Base-by-base conservation (phyloP, 768 basidiomycete species). In the Collybia sordida region DNA sequence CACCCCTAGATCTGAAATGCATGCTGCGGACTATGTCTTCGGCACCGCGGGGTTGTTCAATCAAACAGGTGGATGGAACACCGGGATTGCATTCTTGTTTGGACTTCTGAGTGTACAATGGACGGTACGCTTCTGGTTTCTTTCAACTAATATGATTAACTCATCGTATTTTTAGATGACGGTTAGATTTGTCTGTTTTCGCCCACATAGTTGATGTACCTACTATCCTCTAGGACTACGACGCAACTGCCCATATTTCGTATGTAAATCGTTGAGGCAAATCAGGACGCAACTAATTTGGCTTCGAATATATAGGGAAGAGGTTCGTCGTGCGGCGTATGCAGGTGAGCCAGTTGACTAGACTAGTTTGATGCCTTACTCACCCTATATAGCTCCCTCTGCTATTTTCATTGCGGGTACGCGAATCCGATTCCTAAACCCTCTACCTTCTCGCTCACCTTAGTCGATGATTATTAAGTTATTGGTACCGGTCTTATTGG, bases 21-120 rank as follows among this genome's bases (percentile, higher is more conserved):
- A 94, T 62, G 52, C 85, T 23, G 88, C 89, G 2, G 68, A 62
- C 19, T 93, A 92, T 66, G 85, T 93, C 6, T 96, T 95, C 58
- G 89, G 88, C 12, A 74, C 81, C 21, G 75, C 65, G 3, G 88
- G 88, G n/a, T 64, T 90, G 44, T 68, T 82, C 41, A 96, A 96
- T 64, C 80, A 84, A 58, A 86, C 90, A 0, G 89, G 90, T 23
- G 91, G 86, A 51, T 85, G 83, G 79, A 85, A 83, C 56, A 80
- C 77, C 35, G 92, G 92, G 0, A 72, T 95, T 38, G 85, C 90
- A 0, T 93, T 93, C 72, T 71, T 92, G 18, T 86, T 96, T 56
- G 93, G 92, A 21, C 68, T 94, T 44, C 74, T 94, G 23, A 88
- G 85, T 50, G 93, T 95, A 18, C 90, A 93, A 63, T 93, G 90